Evolutionary conservation across 176 grass and related monocot species (phyloP).

Genomic region (Miscanthus lutarioriparius): DNA sequence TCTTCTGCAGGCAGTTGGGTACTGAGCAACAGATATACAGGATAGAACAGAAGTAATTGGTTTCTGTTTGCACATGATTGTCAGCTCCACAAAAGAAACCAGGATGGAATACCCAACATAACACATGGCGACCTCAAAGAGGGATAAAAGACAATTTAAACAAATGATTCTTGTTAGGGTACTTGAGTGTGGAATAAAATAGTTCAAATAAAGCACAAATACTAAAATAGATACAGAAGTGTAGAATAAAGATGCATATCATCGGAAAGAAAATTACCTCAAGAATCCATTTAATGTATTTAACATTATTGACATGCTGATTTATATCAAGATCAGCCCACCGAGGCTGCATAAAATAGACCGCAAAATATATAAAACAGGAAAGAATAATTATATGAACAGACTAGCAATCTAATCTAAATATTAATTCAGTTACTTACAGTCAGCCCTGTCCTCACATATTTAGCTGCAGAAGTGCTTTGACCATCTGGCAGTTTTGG

Average conservation of each 20-base stretch:
- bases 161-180: not conserved
- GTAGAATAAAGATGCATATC: conserved; percentile 13
- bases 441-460: conserved; percentile 78
- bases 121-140: not conserved
- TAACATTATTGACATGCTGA: conserved; percentile 88
- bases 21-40: not conserved
- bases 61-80: not conserved
- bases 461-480: conserved; percentile 51
- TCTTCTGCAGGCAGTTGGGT: not conserved
- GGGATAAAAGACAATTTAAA: not conserved
- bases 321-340: conserved; percentile 80
- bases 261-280: conserved; percentile 47
- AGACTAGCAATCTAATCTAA: conserved; percentile 21
- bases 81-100: not conserved
- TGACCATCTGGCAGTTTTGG: conserved; percentile 61
- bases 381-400: not conserved
- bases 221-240: not conserved
- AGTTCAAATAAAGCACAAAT: not conserved
- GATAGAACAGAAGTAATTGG: not conserved
- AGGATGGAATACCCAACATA: not conserved
- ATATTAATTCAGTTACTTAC: conserved; percentile 51
- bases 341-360: conserved; percentile 57
- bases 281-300: conserved; percentile 87
- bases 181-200: not conserved
- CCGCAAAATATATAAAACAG: not conserved